These are phyloP conservation scores for Fusarium temperatum DNA, from an alignment of 2,329 filamentous ascomycete genomes.

Conservation along the genomic window DNA sequence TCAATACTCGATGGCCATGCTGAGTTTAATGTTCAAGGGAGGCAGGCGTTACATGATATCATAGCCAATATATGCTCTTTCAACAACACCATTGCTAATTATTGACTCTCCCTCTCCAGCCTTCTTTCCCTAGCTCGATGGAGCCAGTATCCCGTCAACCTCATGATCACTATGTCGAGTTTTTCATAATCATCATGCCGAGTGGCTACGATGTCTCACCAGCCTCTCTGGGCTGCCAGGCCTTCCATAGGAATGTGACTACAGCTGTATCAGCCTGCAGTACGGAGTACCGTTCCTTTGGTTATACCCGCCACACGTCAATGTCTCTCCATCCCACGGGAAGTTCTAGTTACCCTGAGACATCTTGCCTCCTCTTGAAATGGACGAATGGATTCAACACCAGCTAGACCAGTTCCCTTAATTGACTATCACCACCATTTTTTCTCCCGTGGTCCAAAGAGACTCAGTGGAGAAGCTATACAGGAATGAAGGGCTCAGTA, in stretches of 20 bases:
- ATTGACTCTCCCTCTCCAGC: constrained; percentile 8
- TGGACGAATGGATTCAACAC: constrained; percentile 26
- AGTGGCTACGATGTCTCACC: constrained; percentile 40
- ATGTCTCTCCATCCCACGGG: background rate
- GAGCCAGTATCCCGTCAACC: constrained; percentile 7
- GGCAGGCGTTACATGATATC: background rate
- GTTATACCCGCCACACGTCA: constrained; percentile 28
- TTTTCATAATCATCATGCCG: background rate
- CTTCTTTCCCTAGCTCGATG: background rate
- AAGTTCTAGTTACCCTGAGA: constrained; percentile 35
- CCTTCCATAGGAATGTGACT: constrained; percentile 42
- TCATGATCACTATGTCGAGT: background rate
- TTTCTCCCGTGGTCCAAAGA: constrained; percentile 32
- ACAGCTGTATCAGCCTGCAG: constrained; percentile 28
- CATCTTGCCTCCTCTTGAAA: constrained; percentile 46
- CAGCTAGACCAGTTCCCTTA: constrained; percentile 12
- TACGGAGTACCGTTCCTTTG: background rate
- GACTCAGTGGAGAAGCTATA: constrained; percentile 34
- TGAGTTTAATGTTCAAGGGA: background rate
- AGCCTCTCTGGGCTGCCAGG: constrained; percentile 6
- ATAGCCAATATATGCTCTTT: constrained; percentile 16
- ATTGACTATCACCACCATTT: constrained; percentile 12
- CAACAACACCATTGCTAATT: constrained; percentile 17
- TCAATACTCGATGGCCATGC: background rate
- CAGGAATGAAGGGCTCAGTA: constrained; percentile 53